A percentile compares a stretch with the other conserved stretches of the same genome.
Conservation (phyloP, 495 filamentous ascomycete species). For the Daldinia bambusicola region DNA sequence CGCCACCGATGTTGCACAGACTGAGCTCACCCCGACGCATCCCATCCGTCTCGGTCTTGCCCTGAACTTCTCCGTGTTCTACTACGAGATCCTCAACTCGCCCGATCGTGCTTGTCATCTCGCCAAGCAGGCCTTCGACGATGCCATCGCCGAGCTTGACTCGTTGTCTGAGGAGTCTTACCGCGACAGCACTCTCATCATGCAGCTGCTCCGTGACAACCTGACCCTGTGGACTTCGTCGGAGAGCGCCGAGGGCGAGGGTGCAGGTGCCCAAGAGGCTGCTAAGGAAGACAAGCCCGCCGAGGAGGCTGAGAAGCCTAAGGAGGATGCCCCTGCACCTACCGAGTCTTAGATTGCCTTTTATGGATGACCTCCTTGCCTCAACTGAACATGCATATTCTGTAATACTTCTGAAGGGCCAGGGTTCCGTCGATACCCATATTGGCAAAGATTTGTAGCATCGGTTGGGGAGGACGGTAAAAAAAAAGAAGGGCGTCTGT, state of each 20-base stretch:
- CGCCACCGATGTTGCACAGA: slow-evolving; percentile 97
- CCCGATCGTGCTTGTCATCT: slow-evolving; percentile 98
- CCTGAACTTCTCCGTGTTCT: slow-evolving; percentile 99
- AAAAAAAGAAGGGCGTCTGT: slow-evolving; percentile 35
- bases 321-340: slow-evolving; percentile 61
- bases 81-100: slow-evolving; percentile 99
- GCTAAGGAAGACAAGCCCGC: slow-evolving; percentile 64
- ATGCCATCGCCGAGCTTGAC: slow-evolving; percentile 99
- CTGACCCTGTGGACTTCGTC: slow-evolving; percentile 99
- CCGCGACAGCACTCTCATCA: slow-evolving; percentile 99
- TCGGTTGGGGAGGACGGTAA: slow-evolving; percentile 40
- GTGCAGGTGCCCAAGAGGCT: slow-evolving; percentile 70
- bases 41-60: slow-evolving; percentile 98
- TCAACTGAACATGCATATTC: slow-evolving; percentile 47
- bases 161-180: slow-evolving; percentile 98
- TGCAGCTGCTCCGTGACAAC: slow-evolving; percentile 99
- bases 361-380: slow-evolving; percentile 43
- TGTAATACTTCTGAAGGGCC: slow-evolving; percentile 38
- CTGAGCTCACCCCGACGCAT: slow-evolving; percentile 96
- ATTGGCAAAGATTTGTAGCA: slow-evolving; percentile 46
- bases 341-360: slow-evolving; percentile 48
- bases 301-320: slow-evolving; percentile 63
- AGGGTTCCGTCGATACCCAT: slow-evolving; percentile 47
- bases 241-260: slow-evolving; percentile 85
- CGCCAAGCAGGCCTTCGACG: slow-evolving; percentile 99